Base-by-base conservation (phyloP, 306 rosid genomes). In the Chamaecrista fasciculata region DNA sequence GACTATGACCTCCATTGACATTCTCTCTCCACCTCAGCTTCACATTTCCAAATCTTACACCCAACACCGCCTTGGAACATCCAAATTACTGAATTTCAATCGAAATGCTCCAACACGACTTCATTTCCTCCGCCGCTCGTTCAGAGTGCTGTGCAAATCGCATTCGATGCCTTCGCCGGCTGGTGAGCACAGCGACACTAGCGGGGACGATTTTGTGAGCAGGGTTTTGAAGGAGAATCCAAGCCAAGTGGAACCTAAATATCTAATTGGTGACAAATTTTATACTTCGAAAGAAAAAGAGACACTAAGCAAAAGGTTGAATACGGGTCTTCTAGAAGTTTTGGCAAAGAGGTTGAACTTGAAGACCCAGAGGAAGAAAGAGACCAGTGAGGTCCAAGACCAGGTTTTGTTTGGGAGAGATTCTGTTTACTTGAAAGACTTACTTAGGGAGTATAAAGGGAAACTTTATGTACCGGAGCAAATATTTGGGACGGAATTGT, bases 401-500 rank as follows among this genome's bases (percentile, higher is more conserved):
- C 75, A 66, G 62, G 74, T 62, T 39, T 63, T 36, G 44, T 77
- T 34, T 48, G 72, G 29, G 81, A 69, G 48, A 66, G 83, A 80
- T 51, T 85, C 83, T 71, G 97, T 93, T 64, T 77, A 81, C 80
- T 86, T 93, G 84, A 86, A 82, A 16, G 94, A 93, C 52, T 80
- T 93, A 73, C 70, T 94, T 80, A 90, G 94, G 74, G 88, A 86
- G 88, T 84, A 94, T 58, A 91, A 72, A 78, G 99, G 99, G 76
- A 91, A 94, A 76, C 92, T 91, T 2, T 91, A 91, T 50, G 99
- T 94, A 73, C 99, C 99, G 0, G 99, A 94, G 82, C 99, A 91
- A 70, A 56, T 89, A 74, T 94, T 94, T 20, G 84, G 89, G 34
- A 8, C 73, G 0, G 64, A 72, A 36, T 70, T 91, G 42, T 83